Conservation (phyloP, 306 rosid genomes). For the Echinosophora koreensis region DNA sequence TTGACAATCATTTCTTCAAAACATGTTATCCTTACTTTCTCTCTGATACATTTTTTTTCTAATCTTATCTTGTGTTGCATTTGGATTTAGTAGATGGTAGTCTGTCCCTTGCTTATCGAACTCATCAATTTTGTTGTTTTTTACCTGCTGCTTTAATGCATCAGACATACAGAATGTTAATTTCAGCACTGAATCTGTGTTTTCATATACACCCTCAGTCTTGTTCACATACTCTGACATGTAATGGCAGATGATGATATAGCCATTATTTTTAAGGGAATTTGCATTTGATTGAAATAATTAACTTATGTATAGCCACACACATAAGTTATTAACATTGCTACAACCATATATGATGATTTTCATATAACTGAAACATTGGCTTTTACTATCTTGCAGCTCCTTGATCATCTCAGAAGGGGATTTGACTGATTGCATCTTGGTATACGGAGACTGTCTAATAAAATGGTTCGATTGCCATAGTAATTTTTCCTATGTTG, state of each 20-base stretch:
- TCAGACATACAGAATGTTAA: not conserved
- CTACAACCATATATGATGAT: constrained; percentile 21
- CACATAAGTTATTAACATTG: not conserved
- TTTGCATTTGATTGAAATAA: constrained; percentile 23
- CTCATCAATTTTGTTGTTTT: too few relatives aligned
- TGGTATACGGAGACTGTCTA: not conserved
- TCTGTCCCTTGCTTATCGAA: not conserved
- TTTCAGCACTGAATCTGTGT: not conserved
- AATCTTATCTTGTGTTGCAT: not conserved
- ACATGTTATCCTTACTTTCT: too few relatives aligned
- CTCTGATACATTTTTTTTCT: too few relatives aligned
- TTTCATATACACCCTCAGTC: not conserved
- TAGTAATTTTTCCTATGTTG: constrained; percentile 2
- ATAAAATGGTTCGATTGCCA: constrained; percentile 6
- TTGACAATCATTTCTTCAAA: not conserved
- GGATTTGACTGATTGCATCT: constrained; percentile 11
- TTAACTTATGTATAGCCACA: not conserved
- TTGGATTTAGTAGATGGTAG: too few relatives aligned
- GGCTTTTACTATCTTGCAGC: constrained; percentile 46
- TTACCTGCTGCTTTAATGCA: not conserved
- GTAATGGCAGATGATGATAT: constrained; percentile 1
- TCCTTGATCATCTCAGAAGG: constrained; percentile 39
- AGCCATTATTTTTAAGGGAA: not conserved
- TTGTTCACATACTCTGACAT: constrained; percentile 3
- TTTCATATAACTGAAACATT: constrained; percentile 2